Conservation (phyloP, 83 land plant species). For the Thuja plicata region DNA sequence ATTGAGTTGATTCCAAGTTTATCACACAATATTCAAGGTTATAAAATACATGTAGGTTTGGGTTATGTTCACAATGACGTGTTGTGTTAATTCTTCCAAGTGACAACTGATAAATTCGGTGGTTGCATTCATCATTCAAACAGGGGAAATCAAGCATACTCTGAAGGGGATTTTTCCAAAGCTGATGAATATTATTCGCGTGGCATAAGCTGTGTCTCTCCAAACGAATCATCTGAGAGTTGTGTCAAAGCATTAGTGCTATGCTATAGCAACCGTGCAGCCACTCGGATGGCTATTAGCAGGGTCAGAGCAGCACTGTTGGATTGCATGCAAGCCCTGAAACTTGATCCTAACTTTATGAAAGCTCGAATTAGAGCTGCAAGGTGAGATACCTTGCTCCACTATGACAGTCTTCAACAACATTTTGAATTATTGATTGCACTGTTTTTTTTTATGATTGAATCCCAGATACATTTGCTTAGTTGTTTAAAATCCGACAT, state of each 20-base stretch:
- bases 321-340: conserved; percentile 83
- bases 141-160: conserved; percentile 97
- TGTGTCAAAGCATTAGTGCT: conserved; percentile 75
- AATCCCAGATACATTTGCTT: neutral
- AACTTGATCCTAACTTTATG: conserved; percentile 73
- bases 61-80: neutral
- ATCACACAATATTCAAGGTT: neutral
- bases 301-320: conserved; percentile 84
- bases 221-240: conserved; percentile 62
- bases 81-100: neutral
- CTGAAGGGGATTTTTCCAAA: conserved; percentile 64
- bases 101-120: neutral
- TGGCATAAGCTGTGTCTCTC: conserved; percentile 76
- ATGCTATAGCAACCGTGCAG: conserved; percentile 97
- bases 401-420: neutral
- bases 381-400: conserved; percentile 44
- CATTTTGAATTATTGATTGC: neutral
- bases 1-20: too few relatives aligned
- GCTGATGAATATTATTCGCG: conserved; percentile 94
- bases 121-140: conserved; percentile 2
- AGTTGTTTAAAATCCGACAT: neutral
- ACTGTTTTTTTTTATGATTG: neutral
- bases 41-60: neutral
- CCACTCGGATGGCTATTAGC: conserved; percentile 83
- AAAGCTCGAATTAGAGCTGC: conserved; percentile 83